Evolutionary conservation across 2,329 filamentous ascomycete species (phyloP).

Genomic region (Diaporthe helianthi): DNA sequence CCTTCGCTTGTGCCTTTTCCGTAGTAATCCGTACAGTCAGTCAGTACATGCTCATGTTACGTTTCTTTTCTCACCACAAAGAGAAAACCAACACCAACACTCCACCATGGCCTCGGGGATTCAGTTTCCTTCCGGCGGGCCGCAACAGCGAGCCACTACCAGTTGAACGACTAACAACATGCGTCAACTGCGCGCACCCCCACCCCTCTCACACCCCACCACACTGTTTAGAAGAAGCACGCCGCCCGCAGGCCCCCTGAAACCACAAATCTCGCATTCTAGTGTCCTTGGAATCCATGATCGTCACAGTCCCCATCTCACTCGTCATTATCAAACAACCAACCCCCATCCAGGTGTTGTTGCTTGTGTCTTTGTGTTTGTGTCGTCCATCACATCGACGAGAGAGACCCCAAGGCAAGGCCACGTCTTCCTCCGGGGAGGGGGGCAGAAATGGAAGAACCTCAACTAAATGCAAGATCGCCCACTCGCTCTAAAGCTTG

Average conservation of each 20-base stretch:
- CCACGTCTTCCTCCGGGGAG: no score
- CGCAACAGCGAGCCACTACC: slow-evolving; percentile 12
- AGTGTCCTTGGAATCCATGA: slow-evolving; percentile 11
- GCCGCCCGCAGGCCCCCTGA: slow-evolving; percentile 11
- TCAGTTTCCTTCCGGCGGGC: neutral
- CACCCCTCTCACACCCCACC: no score
- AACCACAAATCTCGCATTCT: slow-evolving; percentile 14
- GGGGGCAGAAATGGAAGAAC: no score
- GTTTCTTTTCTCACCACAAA: neutral
- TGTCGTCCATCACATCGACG: no score
- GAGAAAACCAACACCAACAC: neutral
- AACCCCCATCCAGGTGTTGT: neutral
- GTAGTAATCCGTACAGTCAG: no score
- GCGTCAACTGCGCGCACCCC: slow-evolving; percentile 20
- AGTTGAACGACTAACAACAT: slow-evolving; percentile 19
- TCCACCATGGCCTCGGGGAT: neutral
- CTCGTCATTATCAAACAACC: no score
- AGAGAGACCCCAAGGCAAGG: neutral
- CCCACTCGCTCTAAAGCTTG: slow-evolving; percentile 19
- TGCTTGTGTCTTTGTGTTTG: neutral
- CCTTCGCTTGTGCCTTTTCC: neutral
- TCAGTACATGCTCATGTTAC: no score
- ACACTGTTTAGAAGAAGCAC: slow-evolving; percentile 17
- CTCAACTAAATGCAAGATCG: slow-evolving; percentile 25
- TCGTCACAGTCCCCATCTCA: neutral